Evolutionary conservation across 805 yeast genomes (phyloP).

Genomic region (Lipomyces kockii): DNA sequence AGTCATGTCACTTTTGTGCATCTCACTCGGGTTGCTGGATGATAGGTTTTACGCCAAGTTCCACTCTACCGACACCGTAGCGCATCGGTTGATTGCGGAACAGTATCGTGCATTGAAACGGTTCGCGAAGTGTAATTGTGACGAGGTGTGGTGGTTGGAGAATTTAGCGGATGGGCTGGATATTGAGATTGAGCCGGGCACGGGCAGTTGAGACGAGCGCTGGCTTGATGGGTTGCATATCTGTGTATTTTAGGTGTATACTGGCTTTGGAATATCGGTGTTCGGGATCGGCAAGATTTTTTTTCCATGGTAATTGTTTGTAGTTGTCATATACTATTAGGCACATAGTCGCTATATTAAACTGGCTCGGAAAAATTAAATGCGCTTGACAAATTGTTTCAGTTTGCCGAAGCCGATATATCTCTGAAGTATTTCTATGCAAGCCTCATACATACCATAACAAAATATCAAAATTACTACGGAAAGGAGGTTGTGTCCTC

Average conservation of each 20-base stretch:
- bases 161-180: constrained; percentile 27
- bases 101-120: constrained; percentile 20
- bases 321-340: no score
- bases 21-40: constrained; percentile 91
- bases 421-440: no score
- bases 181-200: constrained; percentile 5
- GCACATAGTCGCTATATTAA: neutral
- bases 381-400: no score
- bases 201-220: neutral
- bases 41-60: constrained; percentile 74
- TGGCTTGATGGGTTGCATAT: no score
- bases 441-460: no score
- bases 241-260: neutral
- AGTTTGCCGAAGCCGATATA: no score
- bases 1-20: constrained; percentile 71
- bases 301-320: no score
- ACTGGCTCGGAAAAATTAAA: neutral
- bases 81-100: constrained; percentile 74
- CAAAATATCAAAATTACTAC: no score
- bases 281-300: no score
- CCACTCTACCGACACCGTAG: constrained; percentile 82
- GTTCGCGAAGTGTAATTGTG: constrained; percentile 12
- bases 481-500: no score
- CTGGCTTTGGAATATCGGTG: no score
- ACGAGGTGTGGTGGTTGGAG: constrained; percentile 27